Conservation (phyloP, 371 early-diverging fungal species). For the Gilbertella persicaria region DNA sequence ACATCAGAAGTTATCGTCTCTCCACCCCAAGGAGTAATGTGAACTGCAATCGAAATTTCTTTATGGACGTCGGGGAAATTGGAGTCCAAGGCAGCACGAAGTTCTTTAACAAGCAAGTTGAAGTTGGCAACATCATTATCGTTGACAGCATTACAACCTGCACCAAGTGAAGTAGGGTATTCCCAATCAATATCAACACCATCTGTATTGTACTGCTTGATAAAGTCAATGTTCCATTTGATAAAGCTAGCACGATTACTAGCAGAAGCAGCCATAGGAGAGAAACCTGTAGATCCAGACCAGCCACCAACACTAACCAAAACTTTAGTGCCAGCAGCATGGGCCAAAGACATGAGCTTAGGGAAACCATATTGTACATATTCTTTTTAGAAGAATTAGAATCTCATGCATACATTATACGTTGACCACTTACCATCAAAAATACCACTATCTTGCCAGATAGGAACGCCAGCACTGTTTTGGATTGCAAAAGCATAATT, state of each 20-base stretch:
- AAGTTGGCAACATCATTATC: slow-evolving; percentile 51
- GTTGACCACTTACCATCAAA: slow-evolving; percentile 22
- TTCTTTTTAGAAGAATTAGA: slow-evolving; percentile 5
- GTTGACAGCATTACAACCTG: slow-evolving; percentile 55
- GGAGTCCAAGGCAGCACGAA: slow-evolving; percentile 61
- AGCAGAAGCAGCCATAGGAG: slow-evolving; percentile 51
- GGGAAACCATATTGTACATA: slow-evolving; percentile 30
- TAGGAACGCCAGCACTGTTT: slow-evolving; percentile 32
- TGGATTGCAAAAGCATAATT: slow-evolving; percentile 43
- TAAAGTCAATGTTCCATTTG: slow-evolving; percentile 45
- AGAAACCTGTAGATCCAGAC: slow-evolving; percentile 52
- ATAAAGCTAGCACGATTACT: slow-evolving; percentile 51
- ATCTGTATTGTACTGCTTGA: slow-evolving; percentile 55
- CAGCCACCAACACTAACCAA: slow-evolving; percentile 72
- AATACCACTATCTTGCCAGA: slow-evolving; percentile 27
- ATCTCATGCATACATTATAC: background rate
- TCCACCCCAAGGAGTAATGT: slow-evolving; percentile 63
- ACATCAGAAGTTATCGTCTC: slow-evolving; percentile 58
- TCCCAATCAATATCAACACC: slow-evolving; percentile 54
- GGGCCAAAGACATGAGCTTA: slow-evolving; percentile 43
- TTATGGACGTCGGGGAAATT: slow-evolving; percentile 49
- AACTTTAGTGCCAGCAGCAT: slow-evolving; percentile 53
- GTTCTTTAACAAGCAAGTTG: slow-evolving; percentile 60
- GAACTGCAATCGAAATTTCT: slow-evolving; percentile 71
- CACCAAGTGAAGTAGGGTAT: slow-evolving; percentile 55